Percentiles rank a stretch among this genome's conserved stretches.
These are phyloP conservation scores for Camellia lanceoleosa DNA, from an alignment of 148 eudicot species.

Conservation along the genomic window DNA sequence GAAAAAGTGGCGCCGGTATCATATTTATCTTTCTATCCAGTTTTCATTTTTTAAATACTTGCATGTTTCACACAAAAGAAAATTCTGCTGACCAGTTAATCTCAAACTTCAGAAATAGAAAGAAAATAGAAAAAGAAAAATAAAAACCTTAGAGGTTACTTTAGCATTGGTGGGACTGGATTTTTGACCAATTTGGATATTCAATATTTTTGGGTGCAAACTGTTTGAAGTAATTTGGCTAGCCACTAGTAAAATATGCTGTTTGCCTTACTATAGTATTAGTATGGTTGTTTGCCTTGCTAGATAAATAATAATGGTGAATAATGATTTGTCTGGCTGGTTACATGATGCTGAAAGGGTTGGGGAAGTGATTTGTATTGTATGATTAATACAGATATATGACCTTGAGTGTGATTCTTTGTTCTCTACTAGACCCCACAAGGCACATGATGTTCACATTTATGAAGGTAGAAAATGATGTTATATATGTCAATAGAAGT, in stretches of 20 bases:
- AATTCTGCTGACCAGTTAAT: neutral
- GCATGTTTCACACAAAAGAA: neutral
- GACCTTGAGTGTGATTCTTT: neutral
- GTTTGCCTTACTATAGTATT: too few species aligned
- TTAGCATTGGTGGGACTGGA: neutral
- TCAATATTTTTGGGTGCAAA: neutral
- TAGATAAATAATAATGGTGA: neutral
- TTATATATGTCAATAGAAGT: neutral
- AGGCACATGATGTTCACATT: neutral
- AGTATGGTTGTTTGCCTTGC: neutral
- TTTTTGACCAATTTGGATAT: neutral
- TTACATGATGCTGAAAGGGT: too few species aligned
- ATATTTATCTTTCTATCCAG: neutral
- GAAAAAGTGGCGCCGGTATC: constrained; percentile 66
- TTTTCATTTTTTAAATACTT: neutral
- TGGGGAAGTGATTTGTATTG: neutral
- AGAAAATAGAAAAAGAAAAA: neutral
- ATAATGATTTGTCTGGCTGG: neutral
- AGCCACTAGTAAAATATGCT: too few species aligned
- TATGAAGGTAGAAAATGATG: too few species aligned
- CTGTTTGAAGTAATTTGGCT: too few species aligned
- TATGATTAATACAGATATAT: neutral
- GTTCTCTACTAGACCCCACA: neutral
- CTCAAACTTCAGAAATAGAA: neutral
- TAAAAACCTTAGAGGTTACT: neutral